Evolutionary conservation across 768 basidiomycete genomes (phyloP), one percentile per base, ranked within the genome.

Genomic region (Agaricus blazei): DNA sequence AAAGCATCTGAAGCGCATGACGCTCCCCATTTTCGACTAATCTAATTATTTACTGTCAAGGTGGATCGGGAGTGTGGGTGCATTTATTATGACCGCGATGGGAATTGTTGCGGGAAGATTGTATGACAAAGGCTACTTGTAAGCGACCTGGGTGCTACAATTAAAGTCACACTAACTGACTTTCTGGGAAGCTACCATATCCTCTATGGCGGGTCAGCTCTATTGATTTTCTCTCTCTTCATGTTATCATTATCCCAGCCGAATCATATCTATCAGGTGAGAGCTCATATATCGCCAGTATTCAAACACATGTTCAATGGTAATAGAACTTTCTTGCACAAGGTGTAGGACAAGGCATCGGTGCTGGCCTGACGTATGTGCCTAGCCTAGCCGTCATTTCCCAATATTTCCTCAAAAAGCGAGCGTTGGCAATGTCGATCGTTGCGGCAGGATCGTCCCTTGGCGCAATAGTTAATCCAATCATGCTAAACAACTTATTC

Each of bases 401-500:
- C 4, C 78, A 79, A 46, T 72, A 78, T 58, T 83, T 80, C 65
- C 64, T 65, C 42, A 61, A 58, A 15, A 68, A 71, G 4, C 72
- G 75, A 15, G 71, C 74, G 8, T 62, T 78, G 27, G 80, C 77
- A 0, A 78, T 79, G 66, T 74, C 79, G 9, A 58, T 67, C n/a
- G 61, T 59, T 43, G 58, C 60, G 9, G 52, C 67, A 14, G 68
- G 64, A 6, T 63, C 64, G 3, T 62, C 65, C 3, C 60, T 69
- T 12, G 70, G 70, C 9, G 66, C 64, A 1, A 55, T 79, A 23
- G 59, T 81, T 2, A 75, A 77, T 57, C 77, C 79, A 2, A 76
- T 80, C 56, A 73, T 82, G 72, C 65, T 84, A 42, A 82, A 84
- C 63, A 73, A 79, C 41, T 68, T 76, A 23, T 67, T 73, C 52